Conservation (phyloP, 2,329 filamentous ascomycete genomes). For the Grosmannia clavigera region DNA sequence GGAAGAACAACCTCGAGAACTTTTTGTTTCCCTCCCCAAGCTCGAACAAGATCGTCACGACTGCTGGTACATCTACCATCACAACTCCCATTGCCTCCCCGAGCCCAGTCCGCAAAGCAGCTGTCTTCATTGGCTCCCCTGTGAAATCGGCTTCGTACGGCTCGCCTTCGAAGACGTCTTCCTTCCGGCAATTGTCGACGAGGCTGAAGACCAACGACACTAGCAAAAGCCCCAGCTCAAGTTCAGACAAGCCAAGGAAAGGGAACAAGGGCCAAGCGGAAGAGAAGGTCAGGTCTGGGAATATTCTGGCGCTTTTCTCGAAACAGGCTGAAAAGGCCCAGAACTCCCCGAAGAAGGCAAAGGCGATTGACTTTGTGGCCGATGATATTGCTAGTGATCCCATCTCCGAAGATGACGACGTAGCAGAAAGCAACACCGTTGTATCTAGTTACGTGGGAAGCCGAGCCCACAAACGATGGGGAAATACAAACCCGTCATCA, state of each 20-base stretch:
- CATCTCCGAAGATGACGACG: slow-evolving; percentile 49
- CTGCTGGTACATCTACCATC: slow-evolving; percentile 17
- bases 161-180: neutral
- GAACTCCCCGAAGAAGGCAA: slow-evolving; percentile 14
- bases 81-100: slow-evolving; percentile 23
- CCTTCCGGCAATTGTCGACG: slow-evolving; percentile 3
- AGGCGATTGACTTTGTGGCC: slow-evolving; percentile 15
- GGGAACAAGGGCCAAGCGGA: slow-evolving; percentile 21
- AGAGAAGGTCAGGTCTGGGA: slow-evolving; percentile 41
- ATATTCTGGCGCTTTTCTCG: slow-evolving; percentile 48
- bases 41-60: slow-evolving; percentile 19
- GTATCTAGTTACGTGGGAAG: slow-evolving; percentile 42
- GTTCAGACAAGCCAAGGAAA: slow-evolving; percentile 28
- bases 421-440: slow-evolving; percentile 36
- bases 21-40: slow-evolving; percentile 42
- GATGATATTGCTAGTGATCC: slow-evolving; percentile 42
- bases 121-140: slow-evolving; percentile 3
- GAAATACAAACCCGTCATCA: slow-evolving; percentile 17
- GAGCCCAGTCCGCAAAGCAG: slow-evolving; percentile 27
- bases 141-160: slow-evolving; percentile 3
- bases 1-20: slow-evolving; percentile 34
- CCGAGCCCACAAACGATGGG: slow-evolving; percentile 41
- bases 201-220: slow-evolving; percentile 8
- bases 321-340: slow-evolving; percentile 42
- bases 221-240: slow-evolving; percentile 28